Evolutionary conservation across 1,284 basidiomycete genomes (phyloP), one percentile per base, ranked within the genome.

Genomic region (Cerrena zonata): DNA sequence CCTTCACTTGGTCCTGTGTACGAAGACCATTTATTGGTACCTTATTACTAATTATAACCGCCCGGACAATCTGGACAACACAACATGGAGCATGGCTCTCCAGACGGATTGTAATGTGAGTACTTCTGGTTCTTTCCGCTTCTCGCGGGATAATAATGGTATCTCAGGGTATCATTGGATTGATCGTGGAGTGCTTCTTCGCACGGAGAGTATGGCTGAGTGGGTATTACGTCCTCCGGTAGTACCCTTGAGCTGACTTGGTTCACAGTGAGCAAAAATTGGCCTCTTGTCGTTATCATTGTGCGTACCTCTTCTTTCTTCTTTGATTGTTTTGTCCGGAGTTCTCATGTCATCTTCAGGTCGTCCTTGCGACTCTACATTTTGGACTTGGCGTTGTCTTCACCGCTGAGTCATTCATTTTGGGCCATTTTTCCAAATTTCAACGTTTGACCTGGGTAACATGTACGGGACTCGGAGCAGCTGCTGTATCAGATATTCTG

Each of bases 111-210:
- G 58, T 49, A 67, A 65, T 41, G 65, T 66, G 26, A 39, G 63
- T 47, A 12, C 10, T 23, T 12, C 2, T 30, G 12, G 21, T 15
- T 34, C 5, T 34, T 18, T 12, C 26, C 2, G 19, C 2, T 18
- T 23, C 36, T 18, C 15, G 19, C 15, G 24, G 5, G 27, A 19
- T 48, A 19, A 18, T 24, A 36, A 37, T 24, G 25, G 45, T 13
- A 21, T 27, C 13, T 18, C 39, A 61, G 59, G 59, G 59, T 15
- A 55, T 66, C 42, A 63, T 65, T 39, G 64, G 61, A 2, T 44
- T 65, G 30, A 60, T 63, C 22, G 63, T 65, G 7, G 61, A 66
- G 55, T 52, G 65, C 18, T 67, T 65, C 54, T 67, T 66, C 53
- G 65, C 65, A 36, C 59, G 60, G 10, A 59, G 65, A 25, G 63